phyloP scores from a whole-genome alignment of 345 rosid genomes.

The Lumnitzera littorea region DNA sequence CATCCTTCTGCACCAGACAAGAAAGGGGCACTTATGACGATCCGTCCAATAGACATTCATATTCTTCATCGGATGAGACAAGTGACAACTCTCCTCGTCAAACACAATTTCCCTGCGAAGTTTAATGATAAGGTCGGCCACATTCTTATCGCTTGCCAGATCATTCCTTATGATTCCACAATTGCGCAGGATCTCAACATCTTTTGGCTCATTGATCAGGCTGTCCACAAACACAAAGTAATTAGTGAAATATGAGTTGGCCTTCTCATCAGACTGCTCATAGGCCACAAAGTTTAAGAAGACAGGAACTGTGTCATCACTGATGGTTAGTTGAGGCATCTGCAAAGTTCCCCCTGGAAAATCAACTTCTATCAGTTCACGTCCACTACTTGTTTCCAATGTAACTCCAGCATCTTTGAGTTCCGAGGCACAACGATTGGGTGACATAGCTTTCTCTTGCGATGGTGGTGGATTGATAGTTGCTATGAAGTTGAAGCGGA shows the following conservation, averaged over 20 bases:
- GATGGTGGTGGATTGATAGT: background rate
- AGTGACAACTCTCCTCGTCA: background rate
- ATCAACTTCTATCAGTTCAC: slow-evolving; percentile 6
- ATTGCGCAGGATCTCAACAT: slow-evolving; percentile 11
- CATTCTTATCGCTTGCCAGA: slow-evolving; percentile 8
- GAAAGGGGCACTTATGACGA: background rate
- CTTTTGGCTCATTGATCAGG: slow-evolving; percentile 3
- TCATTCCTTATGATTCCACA: slow-evolving; percentile 8
- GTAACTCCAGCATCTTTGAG: slow-evolving; percentile 5
- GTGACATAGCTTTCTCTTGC: background rate
- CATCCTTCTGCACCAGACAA: background rate
- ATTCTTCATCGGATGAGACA: background rate
- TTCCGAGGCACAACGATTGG: slow-evolving; percentile 5
- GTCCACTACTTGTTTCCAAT: background rate
- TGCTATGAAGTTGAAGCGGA: slow-evolving; percentile 11
- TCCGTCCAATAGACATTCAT: slow-evolving; percentile 1
- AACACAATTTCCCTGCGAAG: slow-evolving; percentile 11
- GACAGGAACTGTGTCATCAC: slow-evolving; percentile 6
- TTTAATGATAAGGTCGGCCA: slow-evolving; percentile 5
- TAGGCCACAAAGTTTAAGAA: slow-evolving; percentile 12
- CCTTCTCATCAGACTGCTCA: slow-evolving; percentile 12
- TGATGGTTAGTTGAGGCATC: slow-evolving; percentile 10
- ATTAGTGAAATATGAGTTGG: slow-evolving; percentile 10
- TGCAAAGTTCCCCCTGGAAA: background rate
- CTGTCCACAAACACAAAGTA: slow-evolving; percentile 12